Percentiles rank a stretch among this genome's conserved stretches.
Evolutionary conservation across 371 early-diverging fungal species (phyloP).

Genomic region (Mucor sp.): DNA sequence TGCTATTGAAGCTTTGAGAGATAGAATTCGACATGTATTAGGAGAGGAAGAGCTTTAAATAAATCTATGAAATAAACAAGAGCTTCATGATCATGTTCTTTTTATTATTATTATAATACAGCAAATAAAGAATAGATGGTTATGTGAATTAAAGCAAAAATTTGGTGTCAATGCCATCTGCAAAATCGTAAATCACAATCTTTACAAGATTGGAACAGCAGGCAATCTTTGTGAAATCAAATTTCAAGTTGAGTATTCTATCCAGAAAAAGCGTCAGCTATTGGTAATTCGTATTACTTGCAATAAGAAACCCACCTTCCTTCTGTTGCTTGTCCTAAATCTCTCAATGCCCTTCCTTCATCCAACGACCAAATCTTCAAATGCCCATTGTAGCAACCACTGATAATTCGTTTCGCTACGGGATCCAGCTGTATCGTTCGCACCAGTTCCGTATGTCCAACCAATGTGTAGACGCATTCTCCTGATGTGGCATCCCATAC

Average conservation of each 20-base stretch:
- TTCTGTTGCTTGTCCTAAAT: slow-evolving; percentile 61
- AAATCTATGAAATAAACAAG: too few relatives aligned
- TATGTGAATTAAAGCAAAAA: slow-evolving; percentile 36
- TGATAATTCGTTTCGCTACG: slow-evolving; percentile 62
- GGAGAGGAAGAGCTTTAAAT: slow-evolving; percentile 31
- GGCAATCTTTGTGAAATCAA: slow-evolving; percentile 81
- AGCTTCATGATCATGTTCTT: too few relatives aligned
- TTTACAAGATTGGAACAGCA: slow-evolving; percentile 77
- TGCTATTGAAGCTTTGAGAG: slow-evolving; percentile 51
- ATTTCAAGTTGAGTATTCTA: slow-evolving; percentile 87
- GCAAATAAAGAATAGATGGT: too few relatives aligned
- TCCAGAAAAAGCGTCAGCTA: background rate
- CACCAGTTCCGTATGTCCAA: slow-evolving; percentile 79
- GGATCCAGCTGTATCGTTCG: slow-evolving; percentile 65
- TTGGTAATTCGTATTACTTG: too few relatives aligned
- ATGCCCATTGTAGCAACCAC: slow-evolving; percentile 83
- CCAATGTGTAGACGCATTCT: slow-evolving; percentile 40
- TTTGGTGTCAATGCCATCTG: slow-evolving; percentile 63
- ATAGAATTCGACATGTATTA: slow-evolving; percentile 40
- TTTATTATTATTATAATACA: too few relatives aligned
- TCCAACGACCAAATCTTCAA: slow-evolving; percentile 84
- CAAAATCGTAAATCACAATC: slow-evolving; percentile 82
- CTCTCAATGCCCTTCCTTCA: slow-evolving; percentile 49
- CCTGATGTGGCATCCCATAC: slow-evolving; percentile 85
- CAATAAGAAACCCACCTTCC: slow-evolving; percentile 48